Evolutionary conservation across 371 early-diverging fungal species (phyloP).

Genomic region (Lichtheimia hyalospora): DNA sequence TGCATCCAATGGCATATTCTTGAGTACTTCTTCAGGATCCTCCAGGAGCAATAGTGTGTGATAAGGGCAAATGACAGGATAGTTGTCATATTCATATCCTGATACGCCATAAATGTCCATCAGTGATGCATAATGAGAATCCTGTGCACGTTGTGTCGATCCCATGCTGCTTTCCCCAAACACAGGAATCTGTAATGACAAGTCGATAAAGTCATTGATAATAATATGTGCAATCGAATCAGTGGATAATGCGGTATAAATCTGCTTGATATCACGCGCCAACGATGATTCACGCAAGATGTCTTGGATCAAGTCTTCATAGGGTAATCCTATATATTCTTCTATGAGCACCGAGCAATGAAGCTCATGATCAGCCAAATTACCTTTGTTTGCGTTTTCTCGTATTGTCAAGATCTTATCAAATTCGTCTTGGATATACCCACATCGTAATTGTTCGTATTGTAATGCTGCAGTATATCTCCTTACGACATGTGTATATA

Average conservation of each 20-base stretch:
- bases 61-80: constrained; percentile 82
- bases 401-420: constrained; percentile 68
- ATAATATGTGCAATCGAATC: constrained; percentile 67
- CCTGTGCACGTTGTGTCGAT: constrained; percentile 13
- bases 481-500: constrained; percentile 74
- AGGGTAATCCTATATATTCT: constrained; percentile 32
- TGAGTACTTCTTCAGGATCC: constrained; percentile 81
- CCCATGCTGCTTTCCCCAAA: constrained; percentile 13
- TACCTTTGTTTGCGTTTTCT: constrained; percentile 59
- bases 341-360: neutral
- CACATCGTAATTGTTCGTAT: constrained; percentile 81
- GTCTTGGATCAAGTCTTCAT: constrained; percentile 34
- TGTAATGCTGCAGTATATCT: constrained; percentile 75
- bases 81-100: constrained; percentile 63
- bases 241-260: constrained; percentile 58
- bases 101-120: constrained; percentile 53
- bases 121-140: constrained; percentile 26
- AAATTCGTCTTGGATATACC: constrained; percentile 76
- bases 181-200: constrained; percentile 71
- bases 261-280: constrained; percentile 60
- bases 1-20: constrained; percentile 77
- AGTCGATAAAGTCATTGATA: constrained; percentile 76
- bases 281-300: constrained; percentile 49
- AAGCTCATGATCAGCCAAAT: neutral
- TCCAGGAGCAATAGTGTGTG: constrained; percentile 83